phyloP scores from a whole-genome alignment of 2,329 filamentous ascomycete species.

The Davidsoniella eucalypti region DNA sequence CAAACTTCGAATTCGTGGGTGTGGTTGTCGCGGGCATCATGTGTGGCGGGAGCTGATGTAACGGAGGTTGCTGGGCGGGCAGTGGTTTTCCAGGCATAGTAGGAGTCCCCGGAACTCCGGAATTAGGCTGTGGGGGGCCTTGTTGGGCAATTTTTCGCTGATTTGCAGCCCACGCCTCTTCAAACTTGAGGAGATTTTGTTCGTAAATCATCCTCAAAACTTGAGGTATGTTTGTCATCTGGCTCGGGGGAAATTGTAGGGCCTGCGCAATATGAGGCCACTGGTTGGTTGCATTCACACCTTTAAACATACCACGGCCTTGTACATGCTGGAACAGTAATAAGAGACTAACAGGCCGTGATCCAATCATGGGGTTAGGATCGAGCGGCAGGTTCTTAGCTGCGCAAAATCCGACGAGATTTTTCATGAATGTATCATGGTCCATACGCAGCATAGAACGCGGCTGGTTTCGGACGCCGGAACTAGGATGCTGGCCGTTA shows the following conservation, averaged over 20 bases:
- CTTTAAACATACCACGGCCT: slow-evolving; percentile 63
- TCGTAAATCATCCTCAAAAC: slow-evolving; percentile 63
- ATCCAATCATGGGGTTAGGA: slow-evolving; percentile 53
- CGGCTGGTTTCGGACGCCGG: slow-evolving; percentile 34
- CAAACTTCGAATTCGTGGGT: neutral
- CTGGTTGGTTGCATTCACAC: slow-evolving; percentile 48
- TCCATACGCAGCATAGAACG: slow-evolving; percentile 28
- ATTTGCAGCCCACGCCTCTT: slow-evolving; percentile 47
- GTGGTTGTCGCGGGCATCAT: slow-evolving; percentile 19
- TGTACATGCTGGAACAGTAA: slow-evolving; percentile 60
- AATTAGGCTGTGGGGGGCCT: neutral
- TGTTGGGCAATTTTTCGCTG: slow-evolving; percentile 32
- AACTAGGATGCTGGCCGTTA: slow-evolving; percentile 15
- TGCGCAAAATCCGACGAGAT: slow-evolving; percentile 61
- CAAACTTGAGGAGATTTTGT: slow-evolving; percentile 59
- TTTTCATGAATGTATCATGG: slow-evolving; percentile 59
- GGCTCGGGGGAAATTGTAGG: slow-evolving; percentile 43
- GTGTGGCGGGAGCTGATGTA: slow-evolving; percentile 25
- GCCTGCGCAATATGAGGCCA: slow-evolving; percentile 60
- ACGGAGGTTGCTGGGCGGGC: slow-evolving; percentile 19
- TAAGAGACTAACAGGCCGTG: slow-evolving; percentile 57
- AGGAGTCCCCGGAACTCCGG: slow-evolving; percentile 17
- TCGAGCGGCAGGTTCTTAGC: slow-evolving; percentile 59
- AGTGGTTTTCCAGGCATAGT: slow-evolving; percentile 15
- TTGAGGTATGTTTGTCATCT: slow-evolving; percentile 48